A percentile compares a stretch with the other conserved stretches of the same genome.
phyloP scores from a whole-genome alignment of 176 grass and related monocot species.

The Poa annua region DNA sequence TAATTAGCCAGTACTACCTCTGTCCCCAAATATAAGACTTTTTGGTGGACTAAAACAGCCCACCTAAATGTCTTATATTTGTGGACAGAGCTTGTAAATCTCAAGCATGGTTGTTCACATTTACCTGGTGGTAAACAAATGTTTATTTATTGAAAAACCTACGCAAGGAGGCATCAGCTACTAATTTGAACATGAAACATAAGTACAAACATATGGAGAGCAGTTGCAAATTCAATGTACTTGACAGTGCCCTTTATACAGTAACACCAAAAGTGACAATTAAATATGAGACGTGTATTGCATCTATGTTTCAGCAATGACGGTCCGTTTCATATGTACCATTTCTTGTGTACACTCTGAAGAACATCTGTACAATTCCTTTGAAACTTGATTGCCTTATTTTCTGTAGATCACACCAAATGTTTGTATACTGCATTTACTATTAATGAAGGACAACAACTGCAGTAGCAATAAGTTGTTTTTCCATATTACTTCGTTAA shows the following conservation, averaged over 20 bases:
- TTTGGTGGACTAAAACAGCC: no score
- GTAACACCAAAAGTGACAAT: neutral
- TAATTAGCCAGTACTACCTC: neutral
- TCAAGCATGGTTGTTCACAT: constrained; percentile 6
- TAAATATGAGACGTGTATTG: neutral
- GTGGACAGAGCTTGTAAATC: neutral
- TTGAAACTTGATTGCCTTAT: constrained; percentile 9
- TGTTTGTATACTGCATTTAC: constrained; percentile 18
- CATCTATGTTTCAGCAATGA: constrained; percentile 9
- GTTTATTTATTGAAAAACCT: neutral
- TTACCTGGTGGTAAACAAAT: neutral
- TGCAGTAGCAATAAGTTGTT: neutral
- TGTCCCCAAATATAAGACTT: no score
- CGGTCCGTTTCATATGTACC: neutral
- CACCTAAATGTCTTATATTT: no score
- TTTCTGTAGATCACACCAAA: constrained; percentile 7
- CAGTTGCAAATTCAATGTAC: neutral
- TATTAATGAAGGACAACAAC: neutral
- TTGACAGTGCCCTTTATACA: neutral
- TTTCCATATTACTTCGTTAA: neutral
- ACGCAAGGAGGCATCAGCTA: neutral
- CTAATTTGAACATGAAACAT: constrained; percentile 12
- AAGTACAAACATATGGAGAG: constrained; percentile 19
- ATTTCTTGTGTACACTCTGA: constrained; percentile 14
- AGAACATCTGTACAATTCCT: constrained; percentile 19